Conservation (phyloP, 2,329 filamentous ascomycete species). For the Botryosphaeria dothidea region DNA sequence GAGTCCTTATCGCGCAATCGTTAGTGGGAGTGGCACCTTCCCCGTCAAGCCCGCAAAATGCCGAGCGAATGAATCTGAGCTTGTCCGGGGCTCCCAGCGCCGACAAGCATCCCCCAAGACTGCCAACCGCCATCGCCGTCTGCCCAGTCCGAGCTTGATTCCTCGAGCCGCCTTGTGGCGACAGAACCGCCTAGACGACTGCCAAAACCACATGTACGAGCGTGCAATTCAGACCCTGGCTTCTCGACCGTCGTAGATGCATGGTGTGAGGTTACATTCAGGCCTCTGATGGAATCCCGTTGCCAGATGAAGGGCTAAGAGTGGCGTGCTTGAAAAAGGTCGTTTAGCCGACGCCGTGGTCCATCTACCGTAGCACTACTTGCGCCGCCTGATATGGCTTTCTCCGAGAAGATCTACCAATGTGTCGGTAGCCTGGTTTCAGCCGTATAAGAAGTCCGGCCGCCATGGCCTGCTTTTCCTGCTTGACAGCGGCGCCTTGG, state of each 20-base stretch:
- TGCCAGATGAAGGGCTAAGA: slow-evolving; percentile 15
- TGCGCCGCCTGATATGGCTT: not conserved
- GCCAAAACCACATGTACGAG: not conserved
- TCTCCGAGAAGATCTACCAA: not conserved
- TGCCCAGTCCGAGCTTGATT: slow-evolving; percentile 2
- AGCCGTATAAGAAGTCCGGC: not conserved
- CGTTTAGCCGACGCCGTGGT: not conserved
- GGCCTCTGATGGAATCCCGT: not conserved
- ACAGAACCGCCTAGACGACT: not conserved
- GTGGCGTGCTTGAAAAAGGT: slow-evolving; percentile 6
- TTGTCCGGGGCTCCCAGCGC: not conserved
- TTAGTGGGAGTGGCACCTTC: not conserved
- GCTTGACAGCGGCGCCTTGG: not conserved
- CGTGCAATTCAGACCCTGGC: too few species aligned
- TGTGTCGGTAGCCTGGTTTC: not conserved
- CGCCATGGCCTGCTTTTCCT: not conserved
- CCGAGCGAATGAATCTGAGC: not conserved
- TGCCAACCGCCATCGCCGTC: not conserved
- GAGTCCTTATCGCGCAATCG: slow-evolving; percentile 8
- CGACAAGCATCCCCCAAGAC: slow-evolving; percentile 10
- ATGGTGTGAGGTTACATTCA: not conserved
- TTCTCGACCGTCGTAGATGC: not conserved
- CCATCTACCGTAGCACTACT: not conserved
- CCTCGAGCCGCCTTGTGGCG: not conserved
- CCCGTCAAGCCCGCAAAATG: not conserved